These are phyloP conservation scores for Lomentospora prolificans DNA, from an alignment of 2,329 filamentous ascomycete species.

Conservation along the genomic window DNA sequence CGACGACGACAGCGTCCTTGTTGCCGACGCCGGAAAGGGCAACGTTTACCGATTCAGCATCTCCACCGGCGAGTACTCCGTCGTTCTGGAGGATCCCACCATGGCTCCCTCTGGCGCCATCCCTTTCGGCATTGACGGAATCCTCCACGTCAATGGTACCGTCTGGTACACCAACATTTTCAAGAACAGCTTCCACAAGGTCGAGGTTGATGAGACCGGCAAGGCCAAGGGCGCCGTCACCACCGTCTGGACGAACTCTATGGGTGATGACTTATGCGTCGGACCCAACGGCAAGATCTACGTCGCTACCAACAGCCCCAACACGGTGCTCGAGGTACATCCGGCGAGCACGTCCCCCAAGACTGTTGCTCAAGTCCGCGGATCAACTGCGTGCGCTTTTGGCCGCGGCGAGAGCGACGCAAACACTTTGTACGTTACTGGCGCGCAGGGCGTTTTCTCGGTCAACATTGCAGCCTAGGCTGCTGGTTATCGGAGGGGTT, in stretches of 20 bases:
- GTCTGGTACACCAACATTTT: conserved; percentile 26
- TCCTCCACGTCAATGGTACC: conserved; percentile 19
- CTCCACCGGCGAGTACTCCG: conserved; percentile 7
- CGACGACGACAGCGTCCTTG: conserved; percentile 6
- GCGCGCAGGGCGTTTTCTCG: conserved; percentile 3
- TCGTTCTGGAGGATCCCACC: conserved; percentile 6
- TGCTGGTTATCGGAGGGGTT: neutral
- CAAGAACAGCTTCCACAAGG: conserved; percentile 23
- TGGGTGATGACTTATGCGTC: conserved; percentile 6
- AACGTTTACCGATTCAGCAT: conserved; percentile 5
- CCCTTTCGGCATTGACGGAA: conserved; percentile 16
- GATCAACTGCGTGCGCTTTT: neutral
- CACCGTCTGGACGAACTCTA: conserved; percentile 1
- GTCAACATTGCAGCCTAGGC: neutral
- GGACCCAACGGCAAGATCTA: conserved; percentile 5
- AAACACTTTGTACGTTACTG: conserved; percentile 1
- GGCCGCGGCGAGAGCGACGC: neutral
- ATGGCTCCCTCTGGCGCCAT: conserved; percentile 6
- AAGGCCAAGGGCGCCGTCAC: neutral
- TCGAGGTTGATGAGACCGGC: conserved; percentile 12
- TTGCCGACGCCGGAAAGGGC: conserved; percentile 6
- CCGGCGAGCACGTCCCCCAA: neutral
- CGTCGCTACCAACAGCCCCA: conserved; percentile 4
- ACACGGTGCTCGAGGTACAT: conserved; percentile 2
- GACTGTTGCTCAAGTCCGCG: conserved; percentile 1